Evolutionary conservation across 1,284 basidiomycete species (phyloP).

Genomic region (Sanguinoderma infundibulare): DNA sequence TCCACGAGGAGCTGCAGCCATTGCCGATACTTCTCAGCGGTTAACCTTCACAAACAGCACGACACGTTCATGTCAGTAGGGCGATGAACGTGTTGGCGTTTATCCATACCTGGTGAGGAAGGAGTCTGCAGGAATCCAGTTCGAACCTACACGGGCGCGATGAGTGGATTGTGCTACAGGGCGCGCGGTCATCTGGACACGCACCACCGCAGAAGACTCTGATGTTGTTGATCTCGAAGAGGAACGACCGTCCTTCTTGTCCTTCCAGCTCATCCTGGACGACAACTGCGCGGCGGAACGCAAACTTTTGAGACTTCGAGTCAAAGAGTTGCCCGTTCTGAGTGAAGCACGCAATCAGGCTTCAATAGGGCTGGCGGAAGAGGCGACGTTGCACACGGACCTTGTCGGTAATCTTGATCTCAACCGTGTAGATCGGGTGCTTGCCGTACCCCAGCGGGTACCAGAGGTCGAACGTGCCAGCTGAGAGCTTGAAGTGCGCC

Average conservation of each 20-base stretch:
- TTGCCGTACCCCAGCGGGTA: constrained; percentile 83
- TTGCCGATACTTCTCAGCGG: constrained; percentile 55
- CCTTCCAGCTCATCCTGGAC: constrained; percentile 78
- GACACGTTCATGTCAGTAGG: not conserved
- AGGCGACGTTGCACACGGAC: constrained; percentile 35
- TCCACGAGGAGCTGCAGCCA: constrained; percentile 79
- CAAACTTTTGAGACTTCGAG: constrained; percentile 59
- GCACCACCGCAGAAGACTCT: constrained; percentile 86
- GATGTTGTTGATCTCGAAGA: constrained; percentile 89
- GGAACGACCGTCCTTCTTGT: constrained; percentile 78
- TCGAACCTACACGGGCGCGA: constrained; percentile 61
- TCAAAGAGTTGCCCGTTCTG: constrained; percentile 58
- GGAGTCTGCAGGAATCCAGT: constrained; percentile 93
- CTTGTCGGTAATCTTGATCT: constrained; percentile 54
- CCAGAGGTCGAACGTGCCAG: constrained; percentile 74
- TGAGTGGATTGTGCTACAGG: not conserved
- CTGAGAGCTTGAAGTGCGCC: constrained; percentile 54
- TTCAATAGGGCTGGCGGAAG: not conserved
- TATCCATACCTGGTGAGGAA: constrained; percentile 75
- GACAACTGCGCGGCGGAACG: constrained; percentile 76
- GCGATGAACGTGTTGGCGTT: not conserved
- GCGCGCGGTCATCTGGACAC: constrained; percentile 10
- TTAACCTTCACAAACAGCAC: constrained; percentile 38
- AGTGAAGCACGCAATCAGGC: not conserved
- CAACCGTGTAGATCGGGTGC: constrained; percentile 76